phyloP scores from a whole-genome alignment of 2,329 filamentous ascomycete genomes.

The Cadophora sp. region DNA sequence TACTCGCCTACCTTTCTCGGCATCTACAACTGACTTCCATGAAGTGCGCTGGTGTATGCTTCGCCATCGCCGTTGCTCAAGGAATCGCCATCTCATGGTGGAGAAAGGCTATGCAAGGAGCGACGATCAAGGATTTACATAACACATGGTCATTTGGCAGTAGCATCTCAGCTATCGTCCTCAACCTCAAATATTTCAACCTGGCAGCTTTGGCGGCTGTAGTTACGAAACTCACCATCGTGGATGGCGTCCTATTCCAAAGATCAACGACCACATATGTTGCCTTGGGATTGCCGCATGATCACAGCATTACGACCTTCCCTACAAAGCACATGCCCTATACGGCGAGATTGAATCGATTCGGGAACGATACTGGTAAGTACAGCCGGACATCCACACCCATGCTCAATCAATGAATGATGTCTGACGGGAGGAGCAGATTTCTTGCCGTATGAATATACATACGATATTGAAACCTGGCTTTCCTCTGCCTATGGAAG shows the following conservation, averaged over 20 bases:
- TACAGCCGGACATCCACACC: too few species aligned
- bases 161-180: neutral
- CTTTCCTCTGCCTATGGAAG: neutral
- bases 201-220: neutral
- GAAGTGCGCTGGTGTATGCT: neutral
- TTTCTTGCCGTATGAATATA: neutral
- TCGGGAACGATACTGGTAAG: neutral
- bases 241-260: neutral
- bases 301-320: neutral
- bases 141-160: neutral
- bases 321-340: neutral
- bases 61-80: neutral
- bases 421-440: neutral
- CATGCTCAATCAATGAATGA: too few species aligned
- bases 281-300: neutral
- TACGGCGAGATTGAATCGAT: neutral
- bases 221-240: neutral
- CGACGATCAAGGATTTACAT: neutral
- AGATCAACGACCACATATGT: neutral
- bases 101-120: neutral
- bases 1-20: neutral
- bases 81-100: slow-evolving; percentile 5
- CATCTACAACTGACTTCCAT: neutral
- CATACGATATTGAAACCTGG: slow-evolving; percentile 1
- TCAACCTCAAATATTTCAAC: slow-evolving; percentile 2